Percentiles rank a stretch among this genome's conserved stretches.
These are phyloP conservation scores for Penicillium waksmanii DNA, from an alignment of 495 filamentous ascomycete species.

Conservation along the genomic window DNA sequence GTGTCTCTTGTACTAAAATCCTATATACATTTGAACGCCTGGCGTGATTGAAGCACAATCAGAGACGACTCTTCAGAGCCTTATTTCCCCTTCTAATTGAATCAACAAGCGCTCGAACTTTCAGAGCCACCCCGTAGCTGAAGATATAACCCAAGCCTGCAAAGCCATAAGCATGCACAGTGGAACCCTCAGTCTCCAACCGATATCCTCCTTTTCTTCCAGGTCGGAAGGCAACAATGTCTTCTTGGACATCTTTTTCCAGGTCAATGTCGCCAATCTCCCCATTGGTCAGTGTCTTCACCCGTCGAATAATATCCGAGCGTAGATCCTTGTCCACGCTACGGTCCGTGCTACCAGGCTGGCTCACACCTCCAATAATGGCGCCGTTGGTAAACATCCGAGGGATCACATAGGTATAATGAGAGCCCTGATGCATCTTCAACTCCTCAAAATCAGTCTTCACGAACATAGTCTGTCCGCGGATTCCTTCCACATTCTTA, in stretches of 20 bases:
- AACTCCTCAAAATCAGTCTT: slow-evolving; percentile 19
- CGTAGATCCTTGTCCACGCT: slow-evolving; percentile 15
- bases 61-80: slow-evolving; percentile 6
- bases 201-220: slow-evolving; percentile 19
- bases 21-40: too few relatives aligned
- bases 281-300: slow-evolving; percentile 7
- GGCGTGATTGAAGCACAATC: background rate
- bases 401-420: slow-evolving; percentile 26
- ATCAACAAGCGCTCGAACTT: slow-evolving; percentile 19
- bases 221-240: slow-evolving; percentile 24
- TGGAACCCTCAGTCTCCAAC: slow-evolving; percentile 15
- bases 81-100: background rate
- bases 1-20: too few relatives aligned
- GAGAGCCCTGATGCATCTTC: slow-evolving; percentile 21
- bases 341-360: slow-evolving; percentile 17
- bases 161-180: slow-evolving; percentile 27
- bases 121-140: slow-evolving; percentile 21
- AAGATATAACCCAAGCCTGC: slow-evolving; percentile 20
- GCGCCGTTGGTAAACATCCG: slow-evolving; percentile 20
- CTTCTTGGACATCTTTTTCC: slow-evolving; percentile 2
- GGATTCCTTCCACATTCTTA: slow-evolving; percentile 15
- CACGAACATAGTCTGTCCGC: slow-evolving; percentile 28
- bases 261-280: slow-evolving; percentile 5
- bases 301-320: slow-evolving; percentile 17
- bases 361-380: slow-evolving; percentile 22